Percentiles rank a stretch among this genome's conserved stretches.
phyloP scores from a whole-genome alignment of 75 land plant species.

The Adiantum capillusveneris region DNA sequence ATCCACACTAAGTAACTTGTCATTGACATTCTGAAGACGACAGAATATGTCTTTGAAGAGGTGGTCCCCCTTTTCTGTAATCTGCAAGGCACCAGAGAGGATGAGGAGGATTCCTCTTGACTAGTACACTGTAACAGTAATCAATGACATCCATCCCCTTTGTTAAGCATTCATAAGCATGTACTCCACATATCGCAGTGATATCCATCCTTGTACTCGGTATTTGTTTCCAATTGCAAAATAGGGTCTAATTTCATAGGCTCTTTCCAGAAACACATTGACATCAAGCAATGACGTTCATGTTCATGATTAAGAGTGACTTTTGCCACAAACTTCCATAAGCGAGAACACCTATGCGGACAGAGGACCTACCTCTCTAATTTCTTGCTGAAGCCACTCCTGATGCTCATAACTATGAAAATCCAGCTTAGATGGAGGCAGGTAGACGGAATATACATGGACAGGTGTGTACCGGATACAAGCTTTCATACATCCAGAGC shows the following conservation, averaged over 20 bases:
- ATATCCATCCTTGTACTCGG: too few relatives aligned
- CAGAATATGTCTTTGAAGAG: conserved; percentile 47
- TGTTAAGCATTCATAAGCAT: too few relatives aligned
- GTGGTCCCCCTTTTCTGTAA: conserved; percentile 36
- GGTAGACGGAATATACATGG: conserved; percentile 42
- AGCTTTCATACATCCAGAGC: conserved; percentile 73
- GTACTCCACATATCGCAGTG: too few relatives aligned
- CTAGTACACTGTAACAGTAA: too few relatives aligned
- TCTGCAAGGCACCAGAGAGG: conserved; percentile 24
- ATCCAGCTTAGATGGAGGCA: conserved; percentile 69
- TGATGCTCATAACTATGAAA: conserved; percentile 44
- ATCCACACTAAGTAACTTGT: conserved; percentile 17
- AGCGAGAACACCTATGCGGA: too few relatives aligned
- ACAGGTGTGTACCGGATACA: conserved; percentile 70
- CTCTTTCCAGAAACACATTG: neutral
- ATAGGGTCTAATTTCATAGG: too few relatives aligned
- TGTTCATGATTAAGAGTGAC: too few relatives aligned
- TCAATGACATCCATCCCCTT: too few relatives aligned
- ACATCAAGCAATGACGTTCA: too few relatives aligned
- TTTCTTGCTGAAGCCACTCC: conserved; percentile 56
- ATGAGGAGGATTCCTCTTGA: too few relatives aligned
- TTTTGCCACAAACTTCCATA: too few relatives aligned
- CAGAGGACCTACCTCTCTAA: conserved; percentile 37
- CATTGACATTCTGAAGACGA: conserved; percentile 30
- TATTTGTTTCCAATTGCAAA: too few relatives aligned